Conservation (phyloP, 2,329 filamentous ascomycete species). For the Didymosphaeria variabile region DNA sequence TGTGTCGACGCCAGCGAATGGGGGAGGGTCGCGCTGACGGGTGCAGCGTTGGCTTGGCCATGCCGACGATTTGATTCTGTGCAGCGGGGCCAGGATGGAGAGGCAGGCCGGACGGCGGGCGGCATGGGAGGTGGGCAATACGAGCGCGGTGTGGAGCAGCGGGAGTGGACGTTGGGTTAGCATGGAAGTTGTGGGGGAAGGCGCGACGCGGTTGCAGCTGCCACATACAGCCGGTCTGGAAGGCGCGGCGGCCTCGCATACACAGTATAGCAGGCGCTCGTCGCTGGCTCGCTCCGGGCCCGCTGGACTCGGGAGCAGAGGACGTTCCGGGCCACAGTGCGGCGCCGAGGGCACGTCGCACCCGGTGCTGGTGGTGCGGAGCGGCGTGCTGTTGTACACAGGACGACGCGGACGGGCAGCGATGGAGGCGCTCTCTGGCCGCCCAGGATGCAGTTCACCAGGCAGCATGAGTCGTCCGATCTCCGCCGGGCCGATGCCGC, state of each 20-base stretch:
- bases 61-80: background rate
- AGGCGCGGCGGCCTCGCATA: background rate
- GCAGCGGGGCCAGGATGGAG: background rate
- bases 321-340: too few species aligned
- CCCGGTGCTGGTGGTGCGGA: too few species aligned
- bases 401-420: too few species aligned
- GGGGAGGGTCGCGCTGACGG: background rate
- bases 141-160: background rate
- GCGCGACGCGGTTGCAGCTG: constrained; percentile 2
- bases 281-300: too few species aligned
- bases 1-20: background rate
- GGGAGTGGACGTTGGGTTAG: background rate
- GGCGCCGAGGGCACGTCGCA: too few species aligned
- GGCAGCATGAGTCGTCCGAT: constrained; percentile 1
- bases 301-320: too few species aligned
- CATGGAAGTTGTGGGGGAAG: constrained; percentile 1
- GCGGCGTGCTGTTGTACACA: background rate
- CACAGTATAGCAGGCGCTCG: background rate
- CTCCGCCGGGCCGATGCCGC: constrained; percentile 8
- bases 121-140: background rate
- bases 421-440: too few species aligned
- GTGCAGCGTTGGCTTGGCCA: background rate
- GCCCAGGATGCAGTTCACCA: background rate
- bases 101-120: background rate
- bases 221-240: constrained; percentile 1